Conservation (phyloP, 805 yeast species). For the Candida piceae region DNA sequence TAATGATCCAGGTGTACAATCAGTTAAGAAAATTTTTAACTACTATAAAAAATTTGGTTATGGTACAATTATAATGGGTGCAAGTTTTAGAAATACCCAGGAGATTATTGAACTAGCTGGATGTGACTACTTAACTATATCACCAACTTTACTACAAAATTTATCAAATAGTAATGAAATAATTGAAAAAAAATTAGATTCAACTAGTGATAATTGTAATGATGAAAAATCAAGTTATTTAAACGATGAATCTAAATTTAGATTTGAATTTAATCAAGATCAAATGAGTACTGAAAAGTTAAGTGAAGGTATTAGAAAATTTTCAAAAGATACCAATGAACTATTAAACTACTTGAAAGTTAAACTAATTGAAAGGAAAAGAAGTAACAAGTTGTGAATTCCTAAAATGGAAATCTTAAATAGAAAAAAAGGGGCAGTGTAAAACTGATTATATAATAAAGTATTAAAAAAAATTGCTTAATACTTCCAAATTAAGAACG, state of each 20-base stretch:
- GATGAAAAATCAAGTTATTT: constrained; percentile 69
- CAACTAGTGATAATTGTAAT: constrained; percentile 50
- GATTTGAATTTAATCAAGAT: constrained; percentile 88
- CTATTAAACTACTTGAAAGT: constrained; percentile 8
- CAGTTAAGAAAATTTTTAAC: constrained; percentile 86
- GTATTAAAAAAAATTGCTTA: no score
- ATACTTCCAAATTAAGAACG: no score
- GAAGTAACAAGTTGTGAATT: constrained; percentile 9
- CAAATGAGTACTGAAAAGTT: constrained; percentile 98
- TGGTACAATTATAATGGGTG: constrained; percentile 99
- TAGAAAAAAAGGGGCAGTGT: no score
- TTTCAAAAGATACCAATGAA: constrained; percentile 41
- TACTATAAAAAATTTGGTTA: constrained; percentile 96
- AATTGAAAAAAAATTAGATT: constrained; percentile 76
- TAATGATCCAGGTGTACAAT: constrained; percentile 91
- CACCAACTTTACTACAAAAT: constrained; percentile 87
- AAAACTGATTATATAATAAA: no score
- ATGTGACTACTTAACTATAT: constrained; percentile 89
- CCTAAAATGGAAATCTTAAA: no score
- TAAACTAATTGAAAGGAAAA: constrained; percentile 8
- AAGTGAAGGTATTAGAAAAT: constrained; percentile 95
- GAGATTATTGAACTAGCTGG: constrained; percentile 97
- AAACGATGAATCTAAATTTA: constrained; percentile 82
- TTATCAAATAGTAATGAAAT: constrained; percentile 66
- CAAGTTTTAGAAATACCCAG: constrained; percentile 94